These are phyloP conservation scores for Athelia sp. DNA, from an alignment of 1,284 basidiomycete genomes.

Conservation along the genomic window DNA sequence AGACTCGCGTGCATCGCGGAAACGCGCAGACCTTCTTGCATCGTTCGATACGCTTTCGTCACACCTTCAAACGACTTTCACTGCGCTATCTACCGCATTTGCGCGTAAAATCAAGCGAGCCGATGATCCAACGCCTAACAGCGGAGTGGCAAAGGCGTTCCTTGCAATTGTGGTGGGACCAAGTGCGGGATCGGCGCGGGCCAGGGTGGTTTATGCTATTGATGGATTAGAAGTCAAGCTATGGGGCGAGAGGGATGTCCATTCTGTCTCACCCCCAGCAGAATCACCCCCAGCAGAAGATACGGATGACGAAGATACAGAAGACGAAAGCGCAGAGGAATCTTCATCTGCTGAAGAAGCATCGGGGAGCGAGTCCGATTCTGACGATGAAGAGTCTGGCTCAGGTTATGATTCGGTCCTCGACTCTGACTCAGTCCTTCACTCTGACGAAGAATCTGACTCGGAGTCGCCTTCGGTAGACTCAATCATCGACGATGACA, in stretches of 20 bases:
- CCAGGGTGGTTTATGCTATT: constrained; percentile 55
- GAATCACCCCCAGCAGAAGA: constrained; percentile 11
- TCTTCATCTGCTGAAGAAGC: constrained; percentile 4
- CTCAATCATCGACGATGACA: constrained; percentile 17
- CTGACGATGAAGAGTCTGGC: background rate
- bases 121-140: background rate
- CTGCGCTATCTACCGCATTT: constrained; percentile 60
- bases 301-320: constrained; percentile 13
- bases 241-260: constrained; percentile 46
- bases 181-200: constrained; percentile 50
- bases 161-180: constrained; percentile 62
- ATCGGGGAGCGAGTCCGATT: background rate
- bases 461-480: constrained; percentile 15
- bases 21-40: constrained; percentile 51
- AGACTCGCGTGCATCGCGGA: constrained; percentile 46
- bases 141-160: constrained; percentile 31
- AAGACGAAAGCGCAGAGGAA: constrained; percentile 18
- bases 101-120: constrained; percentile 24
- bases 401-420: background rate
- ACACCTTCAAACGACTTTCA: constrained; percentile 68
- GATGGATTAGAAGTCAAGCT: constrained; percentile 56
- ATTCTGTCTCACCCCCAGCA: background rate
- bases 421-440: background rate
- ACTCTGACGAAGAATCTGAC: constrained; percentile 2
- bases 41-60: constrained; percentile 68